These are phyloP conservation scores for Lactarius hengduanensis DNA, from an alignment of 768 basidiomycete species.

Conservation along the genomic window DNA sequence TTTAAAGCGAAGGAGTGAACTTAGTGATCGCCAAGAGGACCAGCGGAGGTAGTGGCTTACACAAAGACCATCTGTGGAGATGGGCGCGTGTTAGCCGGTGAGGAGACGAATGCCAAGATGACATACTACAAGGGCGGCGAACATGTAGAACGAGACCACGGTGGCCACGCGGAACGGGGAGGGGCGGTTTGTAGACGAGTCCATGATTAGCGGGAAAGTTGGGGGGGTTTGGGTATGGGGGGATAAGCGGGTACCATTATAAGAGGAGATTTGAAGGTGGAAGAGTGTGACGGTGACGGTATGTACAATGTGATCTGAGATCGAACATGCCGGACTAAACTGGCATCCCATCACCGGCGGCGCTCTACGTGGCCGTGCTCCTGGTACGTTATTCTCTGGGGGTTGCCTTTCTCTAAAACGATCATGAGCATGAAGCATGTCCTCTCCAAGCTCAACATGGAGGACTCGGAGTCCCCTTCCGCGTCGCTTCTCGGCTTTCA, in stretches of 20 bases:
- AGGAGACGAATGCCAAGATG: slow-evolving; percentile 4
- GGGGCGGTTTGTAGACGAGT: slow-evolving; percentile 34
- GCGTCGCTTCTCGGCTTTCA: neutral
- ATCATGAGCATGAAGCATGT: neutral
- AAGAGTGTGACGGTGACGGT: slow-evolving; percentile 9
- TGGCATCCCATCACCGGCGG: neutral
- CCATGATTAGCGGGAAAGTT: slow-evolving; percentile 33
- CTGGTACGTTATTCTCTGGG: no score
- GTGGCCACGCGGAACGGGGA: slow-evolving; percentile 54
- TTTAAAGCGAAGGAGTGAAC: slow-evolving; percentile 5
- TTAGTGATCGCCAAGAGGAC: slow-evolving; percentile 17
- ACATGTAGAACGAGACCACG: slow-evolving; percentile 82
- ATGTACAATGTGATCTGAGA: slow-evolving; percentile 4
- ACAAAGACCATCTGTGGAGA: slow-evolving; percentile 50
- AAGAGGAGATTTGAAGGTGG: neutral
- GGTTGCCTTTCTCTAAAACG: neutral
- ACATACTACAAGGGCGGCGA: slow-evolving; percentile 68
- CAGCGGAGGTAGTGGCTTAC: slow-evolving; percentile 33
- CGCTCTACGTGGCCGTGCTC: neutral
- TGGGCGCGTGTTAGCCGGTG: slow-evolving; percentile 9
- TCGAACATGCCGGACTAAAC: neutral
- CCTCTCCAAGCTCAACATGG: slow-evolving; percentile 4
- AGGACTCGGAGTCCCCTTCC: slow-evolving; percentile 2
- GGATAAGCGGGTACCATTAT: neutral
- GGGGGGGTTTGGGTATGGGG: neutral